Conservation (phyloP, 257 asterid genomes). For the Forsythia viridissima region DNA sequence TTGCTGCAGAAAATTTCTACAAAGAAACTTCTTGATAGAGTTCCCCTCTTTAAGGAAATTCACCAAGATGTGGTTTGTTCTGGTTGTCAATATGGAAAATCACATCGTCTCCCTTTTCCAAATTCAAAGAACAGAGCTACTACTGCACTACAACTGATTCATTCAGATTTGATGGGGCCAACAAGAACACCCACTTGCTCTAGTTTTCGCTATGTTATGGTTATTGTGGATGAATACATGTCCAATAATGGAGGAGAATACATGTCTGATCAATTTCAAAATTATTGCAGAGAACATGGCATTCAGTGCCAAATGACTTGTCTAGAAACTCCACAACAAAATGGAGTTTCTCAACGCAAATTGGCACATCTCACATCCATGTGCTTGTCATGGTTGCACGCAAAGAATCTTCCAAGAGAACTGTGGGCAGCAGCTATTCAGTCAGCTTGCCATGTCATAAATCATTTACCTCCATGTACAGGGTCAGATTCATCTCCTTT, state of each 20-base stretch:
- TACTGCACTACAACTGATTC: slow-evolving; percentile 11
- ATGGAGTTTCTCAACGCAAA: no score
- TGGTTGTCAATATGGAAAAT: slow-evolving; percentile 14
- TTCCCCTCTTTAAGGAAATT: slow-evolving; percentile 15
- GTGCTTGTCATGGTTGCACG: no score
- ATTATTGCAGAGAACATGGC: no score
- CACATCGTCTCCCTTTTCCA: slow-evolving; percentile 21
- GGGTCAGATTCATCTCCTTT: no score
- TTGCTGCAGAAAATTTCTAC: slow-evolving; percentile 26
- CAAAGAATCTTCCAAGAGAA: no score
- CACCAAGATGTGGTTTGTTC: slow-evolving; percentile 7
- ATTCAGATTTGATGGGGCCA: slow-evolving; percentile 25
- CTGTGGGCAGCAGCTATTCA: no score
- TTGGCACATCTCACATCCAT: no score
- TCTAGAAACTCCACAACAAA: no score
- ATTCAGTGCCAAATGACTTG: no score
- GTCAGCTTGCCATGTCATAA: no score
- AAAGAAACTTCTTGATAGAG: slow-evolving; percentile 21
- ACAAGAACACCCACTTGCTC: slow-evolving; percentile 19
- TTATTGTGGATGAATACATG: slow-evolving; percentile 30
- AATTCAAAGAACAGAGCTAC: slow-evolving; percentile 19
- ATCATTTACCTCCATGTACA: no score
- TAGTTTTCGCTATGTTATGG: slow-evolving; percentile 19
- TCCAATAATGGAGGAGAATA: background rate
- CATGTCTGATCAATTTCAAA: no score